Conservation (phyloP, 2,329 filamentous ascomycete species). For the Simplicillium aogashimaense region DNA sequence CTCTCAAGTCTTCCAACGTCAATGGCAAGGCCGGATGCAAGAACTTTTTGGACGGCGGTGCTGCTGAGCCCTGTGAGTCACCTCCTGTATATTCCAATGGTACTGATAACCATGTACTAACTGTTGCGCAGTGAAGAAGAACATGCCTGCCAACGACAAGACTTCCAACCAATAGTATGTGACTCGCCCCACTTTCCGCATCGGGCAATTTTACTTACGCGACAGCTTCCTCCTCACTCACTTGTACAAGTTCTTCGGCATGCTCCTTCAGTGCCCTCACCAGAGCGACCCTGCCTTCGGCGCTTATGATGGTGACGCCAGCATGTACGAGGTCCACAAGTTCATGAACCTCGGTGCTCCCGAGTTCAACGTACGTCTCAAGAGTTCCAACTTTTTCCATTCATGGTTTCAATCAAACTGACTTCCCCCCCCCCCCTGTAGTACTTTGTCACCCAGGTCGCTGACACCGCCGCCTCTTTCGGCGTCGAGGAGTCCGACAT, state of each 20-base stretch:
- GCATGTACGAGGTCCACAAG: constrained; percentile 45
- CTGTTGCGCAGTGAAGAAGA: constrained; percentile 29
- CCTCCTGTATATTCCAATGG: no score
- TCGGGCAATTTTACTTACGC: no score
- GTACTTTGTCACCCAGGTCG: constrained; percentile 52
- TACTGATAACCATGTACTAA: no score
- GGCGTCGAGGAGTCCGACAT: constrained; percentile 41
- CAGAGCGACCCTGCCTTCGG: constrained; percentile 39
- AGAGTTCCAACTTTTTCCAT: no score
- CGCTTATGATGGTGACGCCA: constrained; percentile 33
- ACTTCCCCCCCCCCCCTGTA: no score
- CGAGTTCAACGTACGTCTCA: constrained; percentile 27
- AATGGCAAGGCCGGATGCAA: constrained; percentile 35
- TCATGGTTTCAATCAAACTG: no score
- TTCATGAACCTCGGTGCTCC: constrained; percentile 46
- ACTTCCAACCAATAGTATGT: constrained; percentile 46
- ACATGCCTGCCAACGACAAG: constrained; percentile 40
- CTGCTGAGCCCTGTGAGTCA: constrained; percentile 29
- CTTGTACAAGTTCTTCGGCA: constrained; percentile 52
- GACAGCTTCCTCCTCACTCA: constrained; percentile 46
- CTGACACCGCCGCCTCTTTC: constrained; percentile 44
- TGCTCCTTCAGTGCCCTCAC: constrained; percentile 43
- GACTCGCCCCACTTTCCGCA: background rate
- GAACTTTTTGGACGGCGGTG: constrained; percentile 54
- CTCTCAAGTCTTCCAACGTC: constrained; percentile 41